Evolutionary conservation across 2,329 filamentous ascomycete species (phyloP), one percentile per base, ranked within the genome.

Genomic region (Fusarium succisae): DNA sequence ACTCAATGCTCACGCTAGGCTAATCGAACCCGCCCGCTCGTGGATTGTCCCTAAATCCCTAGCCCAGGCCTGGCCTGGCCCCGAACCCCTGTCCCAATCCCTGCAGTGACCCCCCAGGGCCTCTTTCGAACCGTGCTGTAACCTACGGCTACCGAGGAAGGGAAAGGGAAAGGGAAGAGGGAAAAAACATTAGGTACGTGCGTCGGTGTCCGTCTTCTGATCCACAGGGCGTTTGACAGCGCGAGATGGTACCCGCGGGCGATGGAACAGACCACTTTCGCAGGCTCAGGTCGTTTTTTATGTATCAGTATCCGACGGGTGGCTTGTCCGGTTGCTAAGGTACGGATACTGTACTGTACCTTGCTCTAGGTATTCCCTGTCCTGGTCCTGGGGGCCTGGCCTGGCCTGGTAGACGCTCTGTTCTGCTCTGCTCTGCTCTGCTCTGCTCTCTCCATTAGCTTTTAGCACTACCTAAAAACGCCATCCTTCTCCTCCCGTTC

Each of bases 211-310:
- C 57, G 70, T 72, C 54, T 39, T 61, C 56, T 72, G 71, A 74
- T 72, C 72, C 72, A 73, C 65, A 58, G 69, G 72, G 57, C 61
- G 65, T 70, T 39, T 69, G 58, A 70, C 71, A 74, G 65, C 69
- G 59, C 59, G 39, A 64, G 59, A 74, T 61, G 61, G 58, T 50
- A 68, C 55, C 45, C 38, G 53, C 32, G 58, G 37, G 13, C 14
- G 38, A 38, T 37, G 18, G 50, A 59, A 38, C 32, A 37, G 50
- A 38, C 50, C 32, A 53, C 50, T 54, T 39, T 37, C 35, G 35
- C 17, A 9, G 32, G 8, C 14, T 35, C 32, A 35, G 32, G 6
- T 35, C 17, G 24, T 20, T 65, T 57, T 39, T 41, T 28, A 59
- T 70, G 60, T 58, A 56, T 47, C 62, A 66, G 62, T 50, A 65